These are phyloP conservation scores for Curvularia spicifera DNA, from an alignment of 2,329 filamentous ascomycete species.

Conservation along the genomic window DNA sequence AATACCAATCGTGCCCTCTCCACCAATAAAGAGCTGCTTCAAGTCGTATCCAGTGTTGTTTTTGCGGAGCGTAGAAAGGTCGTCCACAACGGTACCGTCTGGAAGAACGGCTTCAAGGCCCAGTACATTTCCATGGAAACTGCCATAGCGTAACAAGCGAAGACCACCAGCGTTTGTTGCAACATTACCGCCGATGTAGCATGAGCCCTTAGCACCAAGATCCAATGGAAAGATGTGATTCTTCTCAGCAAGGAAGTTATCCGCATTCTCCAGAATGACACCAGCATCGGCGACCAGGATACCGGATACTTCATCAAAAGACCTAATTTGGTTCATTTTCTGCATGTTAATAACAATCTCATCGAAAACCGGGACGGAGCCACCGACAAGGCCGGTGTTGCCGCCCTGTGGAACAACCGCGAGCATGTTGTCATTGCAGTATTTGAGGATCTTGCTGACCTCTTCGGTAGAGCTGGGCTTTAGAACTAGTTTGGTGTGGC, in stretches of 20 bases:
- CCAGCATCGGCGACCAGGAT: conserved; percentile 90
- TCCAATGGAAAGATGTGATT: conserved; percentile 94
- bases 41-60: conserved; percentile 99
- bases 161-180: conserved; percentile 95
- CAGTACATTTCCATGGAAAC: conserved; percentile 88
- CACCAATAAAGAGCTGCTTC: conserved; percentile 95
- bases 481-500: conserved; percentile 84
- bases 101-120: conserved; percentile 93
- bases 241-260: conserved; percentile 81
- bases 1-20: conserved; percentile 92
- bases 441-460: conserved; percentile 87
- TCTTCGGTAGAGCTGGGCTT: conserved; percentile 85
- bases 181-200: conserved; percentile 94
- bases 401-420: conserved; percentile 97
- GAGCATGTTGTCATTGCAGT: conserved; percentile 91
- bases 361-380: conserved; percentile 95
- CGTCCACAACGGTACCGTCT: conserved; percentile 89
- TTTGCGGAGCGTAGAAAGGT: conserved; percentile 87
- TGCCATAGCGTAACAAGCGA: conserved; percentile 88
- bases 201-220: conserved; percentile 96
- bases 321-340: conserved; percentile 89
- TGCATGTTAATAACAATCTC: conserved; percentile 93
- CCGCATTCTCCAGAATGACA: conserved; percentile 86
- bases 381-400: conserved; percentile 94
- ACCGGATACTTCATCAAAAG: conserved; percentile 91